Percentiles rank a stretch among this genome's conserved stretches.
phyloP scores from a whole-genome alignment of 192 early-diverging fungal genomes.

The Chytriomyces sp. region DNA sequence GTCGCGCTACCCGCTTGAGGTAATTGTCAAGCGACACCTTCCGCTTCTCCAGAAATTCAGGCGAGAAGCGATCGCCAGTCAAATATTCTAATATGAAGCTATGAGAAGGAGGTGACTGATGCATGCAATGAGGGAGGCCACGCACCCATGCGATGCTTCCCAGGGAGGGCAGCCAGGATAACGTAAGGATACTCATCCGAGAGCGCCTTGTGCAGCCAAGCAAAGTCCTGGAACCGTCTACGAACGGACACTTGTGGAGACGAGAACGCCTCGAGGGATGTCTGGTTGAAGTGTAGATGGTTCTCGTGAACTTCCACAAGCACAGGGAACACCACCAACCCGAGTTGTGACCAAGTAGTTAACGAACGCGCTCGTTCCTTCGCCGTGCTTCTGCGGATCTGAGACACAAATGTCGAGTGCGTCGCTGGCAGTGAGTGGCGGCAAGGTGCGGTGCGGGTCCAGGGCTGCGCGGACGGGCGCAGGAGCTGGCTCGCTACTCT shows the following conservation, averaged over 20 bases:
- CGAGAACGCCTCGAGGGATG: constrained; percentile 57
- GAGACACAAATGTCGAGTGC: constrained; percentile 62
- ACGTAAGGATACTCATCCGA: constrained; percentile 74
- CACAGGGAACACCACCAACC: constrained; percentile 53
- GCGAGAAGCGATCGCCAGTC: constrained; percentile 91
- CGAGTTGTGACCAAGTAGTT: constrained; percentile 82
- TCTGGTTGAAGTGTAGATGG: constrained; percentile 46
- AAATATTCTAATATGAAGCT: constrained; percentile 80
- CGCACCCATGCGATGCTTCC: constrained; percentile 85
- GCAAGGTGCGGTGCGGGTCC: no score
- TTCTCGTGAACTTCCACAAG: background rate
- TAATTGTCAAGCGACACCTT: constrained; percentile 80
- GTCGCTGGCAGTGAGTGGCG: background rate
- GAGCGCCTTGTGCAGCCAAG: constrained; percentile 80
- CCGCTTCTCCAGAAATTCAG: constrained; percentile 88
- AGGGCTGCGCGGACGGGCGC: no score
- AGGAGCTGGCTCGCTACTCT: no score
- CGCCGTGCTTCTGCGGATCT: constrained; percentile 87
- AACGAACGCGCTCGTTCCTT: constrained; percentile 81
- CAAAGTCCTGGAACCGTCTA: constrained; percentile 94
- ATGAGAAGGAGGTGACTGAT: no score
- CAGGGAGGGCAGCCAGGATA: constrained; percentile 89
- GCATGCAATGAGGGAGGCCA: background rate
- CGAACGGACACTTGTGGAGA: constrained; percentile 66
- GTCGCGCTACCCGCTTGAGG: constrained; percentile 75